Evolutionary conservation across 345 rosid genomes (phyloP).

Genomic region (Salix udensis): DNA sequence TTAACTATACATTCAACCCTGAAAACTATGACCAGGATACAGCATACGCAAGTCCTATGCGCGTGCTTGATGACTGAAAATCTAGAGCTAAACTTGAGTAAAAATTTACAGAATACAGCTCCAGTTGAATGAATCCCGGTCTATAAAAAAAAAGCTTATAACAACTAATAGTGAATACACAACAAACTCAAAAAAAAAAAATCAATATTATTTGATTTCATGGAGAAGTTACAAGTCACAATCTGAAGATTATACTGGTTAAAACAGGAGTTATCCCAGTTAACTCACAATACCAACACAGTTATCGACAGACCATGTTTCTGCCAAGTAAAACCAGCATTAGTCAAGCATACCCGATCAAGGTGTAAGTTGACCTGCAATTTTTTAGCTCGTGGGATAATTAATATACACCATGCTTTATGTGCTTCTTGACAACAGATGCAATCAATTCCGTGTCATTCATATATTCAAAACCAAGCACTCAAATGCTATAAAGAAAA

Average conservation of each 20-base stretch:
- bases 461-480: not conserved
- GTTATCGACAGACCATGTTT: constrained; percentile 6
- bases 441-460: not conserved
- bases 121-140: not conserved
- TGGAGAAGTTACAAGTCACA: constrained; percentile 9
- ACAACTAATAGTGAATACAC: not conserved
- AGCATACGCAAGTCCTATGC: too few relatives aligned
- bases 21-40: not conserved
- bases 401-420: constrained; percentile 1
- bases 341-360: constrained; percentile 7
- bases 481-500: not conserved
- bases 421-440: not conserved
- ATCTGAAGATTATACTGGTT: constrained; percentile 6
- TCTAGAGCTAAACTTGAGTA: not conserved
- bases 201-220: constrained; percentile 1
- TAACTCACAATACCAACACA: constrained; percentile 9
- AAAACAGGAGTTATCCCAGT: constrained; percentile 8
- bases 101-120: not conserved
- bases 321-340: constrained; percentile 6
- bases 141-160: not conserved
- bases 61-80: not conserved
- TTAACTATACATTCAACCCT: not conserved
- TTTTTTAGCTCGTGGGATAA: constrained; percentile 6
- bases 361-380: constrained; percentile 14
- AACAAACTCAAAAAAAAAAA: not conserved